Evolutionary conservation across 2,329 filamentous ascomycete genomes (phyloP), one percentile per base, ranked within the genome.

Genomic region (Fusarium sp.): DNA sequence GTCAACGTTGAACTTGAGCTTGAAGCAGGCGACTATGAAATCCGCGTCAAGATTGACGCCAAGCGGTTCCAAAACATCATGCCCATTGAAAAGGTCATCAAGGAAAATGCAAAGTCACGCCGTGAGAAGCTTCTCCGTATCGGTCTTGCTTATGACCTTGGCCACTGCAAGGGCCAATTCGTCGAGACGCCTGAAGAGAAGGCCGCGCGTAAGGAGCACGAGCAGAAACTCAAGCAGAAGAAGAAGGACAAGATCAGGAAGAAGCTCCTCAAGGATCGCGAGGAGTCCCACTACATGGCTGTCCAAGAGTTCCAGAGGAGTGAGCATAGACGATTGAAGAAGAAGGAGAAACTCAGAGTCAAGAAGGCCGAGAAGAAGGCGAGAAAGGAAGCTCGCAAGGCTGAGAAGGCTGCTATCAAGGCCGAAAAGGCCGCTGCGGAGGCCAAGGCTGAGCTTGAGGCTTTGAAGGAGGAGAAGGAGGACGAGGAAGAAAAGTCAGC

Each of bases 281-380:
- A 80, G 33, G 73, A 78, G 51, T 58, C 68, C 5, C 76, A 82
- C 44, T 80, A 80, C 15, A 70, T 82, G 14, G 76, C 77, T 50
- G 77, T 74, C 19, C 81, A 79, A 47, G 76, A 80, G 31, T 78
- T 78, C 43, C 77, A 79, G 42, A 82, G 79, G 54, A 62, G 66
- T 2, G 62, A 75, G 34, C 73, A 68, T 17, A 70, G 49, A 24
- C 54, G 58, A 6, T 49, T 67, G 72, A 91, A 89, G 75, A 93
- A 92, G 77, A 94, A 92, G 81, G 95, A 93, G 79, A 94, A 92
- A 81, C 93, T 91, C 83, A 94, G 93, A 85, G 86, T 87, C 31
- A 92, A 90, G 79, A 93, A 92, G 82, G 87, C 90, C 7, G 71
- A 82, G 62, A 78, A 80, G 46, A 77, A 75, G 62, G 66, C 62